phyloP scores from a whole-genome alignment of 495 filamentous ascomycete genomes.

The Aeminium ludgeri region DNA sequence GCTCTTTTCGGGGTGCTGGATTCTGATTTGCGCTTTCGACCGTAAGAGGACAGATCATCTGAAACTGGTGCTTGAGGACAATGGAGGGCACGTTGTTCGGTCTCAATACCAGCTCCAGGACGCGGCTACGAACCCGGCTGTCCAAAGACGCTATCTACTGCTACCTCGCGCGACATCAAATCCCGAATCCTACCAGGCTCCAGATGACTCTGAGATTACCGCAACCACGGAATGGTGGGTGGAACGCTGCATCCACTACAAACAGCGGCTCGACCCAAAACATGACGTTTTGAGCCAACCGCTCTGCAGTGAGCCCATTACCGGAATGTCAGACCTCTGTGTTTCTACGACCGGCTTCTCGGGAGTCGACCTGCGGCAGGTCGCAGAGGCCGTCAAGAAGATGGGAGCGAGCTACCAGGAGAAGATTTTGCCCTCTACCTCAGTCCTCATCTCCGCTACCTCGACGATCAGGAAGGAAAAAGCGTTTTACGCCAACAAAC shows the following conservation, averaged over 20 bases:
- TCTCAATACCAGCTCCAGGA: constrained; percentile 27
- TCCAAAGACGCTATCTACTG: constrained; percentile 34
- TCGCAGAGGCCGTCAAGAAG: constrained; percentile 54
- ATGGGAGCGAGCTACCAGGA: constrained; percentile 72
- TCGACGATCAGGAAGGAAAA: constrained; percentile 53
- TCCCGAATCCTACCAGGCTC: no score
- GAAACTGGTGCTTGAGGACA: constrained; percentile 2
- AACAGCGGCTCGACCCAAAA: constrained; percentile 49
- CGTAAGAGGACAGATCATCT: constrained; percentile 7
- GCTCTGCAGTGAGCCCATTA: constrained; percentile 49
- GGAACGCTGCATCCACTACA: constrained; percentile 67
- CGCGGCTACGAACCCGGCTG: constrained; percentile 24
- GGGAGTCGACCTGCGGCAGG: constrained; percentile 69
- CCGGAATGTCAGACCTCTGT: constrained; percentile 45
- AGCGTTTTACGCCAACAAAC: constrained; percentile 50
- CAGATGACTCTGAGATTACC: no score
- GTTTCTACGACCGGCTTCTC: constrained; percentile 71
- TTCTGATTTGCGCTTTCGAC: constrained; percentile 19
- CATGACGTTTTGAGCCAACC: constrained; percentile 59
- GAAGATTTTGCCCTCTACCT: constrained; percentile 44
- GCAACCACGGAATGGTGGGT: constrained; percentile 77
- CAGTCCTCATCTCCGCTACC: constrained; percentile 52
- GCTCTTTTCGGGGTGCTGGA: constrained; percentile 17
- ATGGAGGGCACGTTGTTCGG: constrained; percentile 12
- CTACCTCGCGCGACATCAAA: constrained; percentile 34